phyloP scores from a whole-genome alignment of 495 filamentous ascomycete genomes.

The Daldinia decipiens region DNA sequence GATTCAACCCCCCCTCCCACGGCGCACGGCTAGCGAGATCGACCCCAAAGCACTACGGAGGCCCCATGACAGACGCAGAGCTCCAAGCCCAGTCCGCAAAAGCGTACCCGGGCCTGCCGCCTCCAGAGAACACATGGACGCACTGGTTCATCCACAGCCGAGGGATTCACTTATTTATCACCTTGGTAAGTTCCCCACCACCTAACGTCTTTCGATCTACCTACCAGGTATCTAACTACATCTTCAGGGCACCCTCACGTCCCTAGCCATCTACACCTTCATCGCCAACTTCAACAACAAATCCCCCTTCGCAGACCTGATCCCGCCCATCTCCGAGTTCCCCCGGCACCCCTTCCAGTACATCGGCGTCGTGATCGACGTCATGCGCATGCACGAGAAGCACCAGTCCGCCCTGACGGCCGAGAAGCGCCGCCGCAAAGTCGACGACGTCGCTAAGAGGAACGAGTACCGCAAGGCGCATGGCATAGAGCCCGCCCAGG shows the following conservation, averaged over 20 bases:
- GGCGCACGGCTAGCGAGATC: conserved; percentile 63
- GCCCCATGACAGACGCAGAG: conserved; percentile 67
- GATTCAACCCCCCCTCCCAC: conserved; percentile 89
- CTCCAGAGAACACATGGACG: conserved; percentile 76
- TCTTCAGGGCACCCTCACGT: conserved; percentile 71
- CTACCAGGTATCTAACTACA: background rate
- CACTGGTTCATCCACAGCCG: conserved; percentile 77
- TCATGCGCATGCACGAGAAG: conserved; percentile 75
- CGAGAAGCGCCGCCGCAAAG: conserved; percentile 70
- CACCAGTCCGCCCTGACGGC: conserved; percentile 69
- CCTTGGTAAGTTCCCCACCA: conserved; percentile 65
- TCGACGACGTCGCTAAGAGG: conserved; percentile 85
- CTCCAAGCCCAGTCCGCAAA: conserved; percentile 67
- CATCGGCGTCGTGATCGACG: conserved; percentile 65
- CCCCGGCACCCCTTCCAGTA: conserved; percentile 71
- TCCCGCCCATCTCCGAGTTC: conserved; percentile 70
- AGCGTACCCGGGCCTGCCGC: conserved; percentile 84
- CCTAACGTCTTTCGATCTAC: no score
- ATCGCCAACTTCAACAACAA: conserved; percentile 73
- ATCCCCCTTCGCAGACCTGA: conserved; percentile 76
- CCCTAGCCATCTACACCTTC: conserved; percentile 74
- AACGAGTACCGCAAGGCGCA: conserved; percentile 82
- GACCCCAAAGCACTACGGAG: conserved; percentile 71
- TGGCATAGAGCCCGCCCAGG: conserved; percentile 71
- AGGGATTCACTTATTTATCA: conserved; percentile 80